These are phyloP conservation scores for Cystobasidium sp. DNA, from an alignment of 1,284 basidiomycete genomes.

Conservation along the genomic window DNA sequence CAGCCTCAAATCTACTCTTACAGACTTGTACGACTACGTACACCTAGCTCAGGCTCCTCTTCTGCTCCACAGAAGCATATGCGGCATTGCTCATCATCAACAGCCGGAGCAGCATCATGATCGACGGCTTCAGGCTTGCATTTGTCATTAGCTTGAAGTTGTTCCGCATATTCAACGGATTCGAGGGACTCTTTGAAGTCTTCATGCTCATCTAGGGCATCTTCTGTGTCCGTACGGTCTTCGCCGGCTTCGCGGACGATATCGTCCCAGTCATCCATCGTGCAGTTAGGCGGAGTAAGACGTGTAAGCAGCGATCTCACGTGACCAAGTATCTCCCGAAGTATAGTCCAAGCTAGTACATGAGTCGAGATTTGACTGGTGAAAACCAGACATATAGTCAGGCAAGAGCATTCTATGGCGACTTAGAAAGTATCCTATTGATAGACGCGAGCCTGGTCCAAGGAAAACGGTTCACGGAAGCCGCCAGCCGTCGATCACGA, in stretches of 20 bases:
- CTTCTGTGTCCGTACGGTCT: background rate
- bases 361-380: no score
- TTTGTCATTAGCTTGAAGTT: background rate
- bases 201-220: background rate
- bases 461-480: no score
- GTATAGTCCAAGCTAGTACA: no score
- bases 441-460: no score
- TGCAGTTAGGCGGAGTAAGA: background rate
- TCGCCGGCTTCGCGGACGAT: slow-evolving; percentile 14
- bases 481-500: no score
- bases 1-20: background rate
- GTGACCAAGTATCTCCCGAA: background rate
- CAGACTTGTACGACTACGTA: background rate
- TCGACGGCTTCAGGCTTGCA: background rate
- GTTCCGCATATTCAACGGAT: background rate
- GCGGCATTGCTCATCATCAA: slow-evolving; percentile 29
- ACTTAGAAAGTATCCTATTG: no score
- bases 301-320: background rate
- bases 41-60: slow-evolving; percentile 37
- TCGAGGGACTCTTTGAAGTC: background rate
- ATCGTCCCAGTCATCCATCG: slow-evolving; percentile 27
- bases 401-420: no score
- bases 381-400: no score
- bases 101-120: slow-evolving; percentile 1
- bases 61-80: slow-evolving; percentile 40